A percentile compares a stretch with the other conserved stretches of the same genome.
Conservation (phyloP, 805 yeast species). For the Wickerhamiella kurtzmanii region DNA sequence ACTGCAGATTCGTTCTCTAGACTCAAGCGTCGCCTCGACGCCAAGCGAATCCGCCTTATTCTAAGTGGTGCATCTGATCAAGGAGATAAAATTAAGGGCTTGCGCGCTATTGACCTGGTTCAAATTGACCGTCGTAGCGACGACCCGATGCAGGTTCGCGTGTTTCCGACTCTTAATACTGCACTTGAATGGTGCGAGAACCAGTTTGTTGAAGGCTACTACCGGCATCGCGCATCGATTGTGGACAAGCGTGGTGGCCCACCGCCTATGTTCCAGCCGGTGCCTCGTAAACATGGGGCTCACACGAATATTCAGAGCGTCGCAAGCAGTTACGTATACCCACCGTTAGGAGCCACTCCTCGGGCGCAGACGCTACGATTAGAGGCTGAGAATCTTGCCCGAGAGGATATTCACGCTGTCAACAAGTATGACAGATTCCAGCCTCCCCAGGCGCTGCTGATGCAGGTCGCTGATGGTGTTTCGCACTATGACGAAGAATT, state of each 20-base stretch:
- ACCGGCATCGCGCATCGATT: slow-evolving; percentile 25
- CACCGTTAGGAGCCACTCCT: slow-evolving; percentile 13
- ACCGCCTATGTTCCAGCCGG: slow-evolving; percentile 1
- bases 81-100: slow-evolving; percentile 52
- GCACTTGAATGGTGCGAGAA: slow-evolving; percentile 97
- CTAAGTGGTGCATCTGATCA: slow-evolving; percentile 64
- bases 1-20: slow-evolving; percentile 93
- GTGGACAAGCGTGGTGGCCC: not conserved
- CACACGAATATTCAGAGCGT: not conserved
- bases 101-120: slow-evolving; percentile 75
- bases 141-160: slow-evolving; percentile 31
- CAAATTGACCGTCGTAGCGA: slow-evolving; percentile 30
- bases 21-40: slow-evolving; percentile 61
- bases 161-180: slow-evolving; percentile 67
- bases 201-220: slow-evolving; percentile 58
- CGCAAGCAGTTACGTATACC: not conserved
- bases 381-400: slow-evolving; percentile 25
- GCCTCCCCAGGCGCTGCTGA: slow-evolving; percentile 50
- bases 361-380: slow-evolving; percentile 17
- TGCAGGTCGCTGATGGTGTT: slow-evolving; percentile 52
- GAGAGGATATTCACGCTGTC: slow-evolving; percentile 21
- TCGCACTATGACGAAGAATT: slow-evolving; percentile 38
- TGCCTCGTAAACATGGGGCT: not conserved
- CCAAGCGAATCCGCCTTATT: slow-evolving; percentile 55
- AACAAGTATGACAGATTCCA: slow-evolving; percentile 26